Base-by-base conservation (phyloP, 2,329 filamentous ascomycete species). In the Sphaerostilbella broomeana region DNA sequence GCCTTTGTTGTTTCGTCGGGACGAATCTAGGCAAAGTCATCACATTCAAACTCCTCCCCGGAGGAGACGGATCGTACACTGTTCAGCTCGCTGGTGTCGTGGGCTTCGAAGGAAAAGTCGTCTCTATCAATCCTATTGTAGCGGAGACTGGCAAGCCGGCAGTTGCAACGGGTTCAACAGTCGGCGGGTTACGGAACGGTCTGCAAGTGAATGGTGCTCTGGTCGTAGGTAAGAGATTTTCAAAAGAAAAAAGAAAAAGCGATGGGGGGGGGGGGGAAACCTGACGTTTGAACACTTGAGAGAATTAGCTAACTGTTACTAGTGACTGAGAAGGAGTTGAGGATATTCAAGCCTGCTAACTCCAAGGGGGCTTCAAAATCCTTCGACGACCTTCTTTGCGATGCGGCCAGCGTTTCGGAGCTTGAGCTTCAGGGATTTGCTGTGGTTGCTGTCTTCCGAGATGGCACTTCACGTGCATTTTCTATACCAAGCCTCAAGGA, bases 301-400 rank as follows among this genome's bases (percentile, higher is more conserved):
- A n/a, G n/a, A n/a, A n/a, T n/a, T n/a, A n/a, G n/a, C n/a, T n/a
- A n/a, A n/a, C n/a, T n/a, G n/a, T n/a, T n/a, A n/a, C 50, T 50
- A 90, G 60, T 74, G 1, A 77, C 74, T 1, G 69, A 74, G 58
- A 86, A 81, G 2, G 86, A 88, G 51, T 82, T 81, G n/a, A 79
- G 89, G 40, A 79, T 98, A 34, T 95, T 95, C 69, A 86, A 81
- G 48, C 90, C 92, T 0, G 81, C 87, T 3, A 77, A 77, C 1
- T 73, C 81, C 15, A 97, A 95, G 63, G 92, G 90, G n/a, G 89
- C 90, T 0, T 86, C 88, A 40, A 95, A 92, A 52, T 79, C 81
- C 1, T 97, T 92, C 63, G 88, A 95, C 52, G 80, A 86, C 49
- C 77, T 69, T 43, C 67, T 94, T 27, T 97, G 90, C 57, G 83